Evolutionary conservation across 179 eudicot genomes (phyloP).

Genomic region (Heliamphora pulchella): DNA sequence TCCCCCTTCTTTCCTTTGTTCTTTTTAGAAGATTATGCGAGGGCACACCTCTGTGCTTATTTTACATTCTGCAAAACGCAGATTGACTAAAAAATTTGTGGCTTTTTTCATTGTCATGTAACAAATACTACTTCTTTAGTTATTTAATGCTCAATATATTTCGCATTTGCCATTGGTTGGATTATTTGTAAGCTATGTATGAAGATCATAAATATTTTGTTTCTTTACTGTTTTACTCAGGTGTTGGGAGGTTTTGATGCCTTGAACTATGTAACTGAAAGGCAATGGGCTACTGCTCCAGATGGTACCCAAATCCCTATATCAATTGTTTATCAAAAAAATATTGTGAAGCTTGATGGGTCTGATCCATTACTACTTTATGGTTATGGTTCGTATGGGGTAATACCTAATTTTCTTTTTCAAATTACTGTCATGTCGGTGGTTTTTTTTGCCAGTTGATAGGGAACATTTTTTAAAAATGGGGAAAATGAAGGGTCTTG

Average conservation of each 20-base stretch:
- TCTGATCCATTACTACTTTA: constrained; percentile 70
- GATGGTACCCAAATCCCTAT: constrained; percentile 80
- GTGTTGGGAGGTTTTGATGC: constrained; percentile 89
- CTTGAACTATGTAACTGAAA: constrained; percentile 68
- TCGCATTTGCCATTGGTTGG: background rate
- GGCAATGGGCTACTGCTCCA: constrained; percentile 77
- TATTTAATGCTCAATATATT: background rate
- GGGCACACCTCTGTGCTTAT: background rate
- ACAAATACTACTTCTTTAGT: background rate
- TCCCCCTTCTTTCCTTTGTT: background rate
- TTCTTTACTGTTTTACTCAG: constrained; percentile 34
- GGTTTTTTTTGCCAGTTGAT: background rate
- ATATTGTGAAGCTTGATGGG: constrained; percentile 89
- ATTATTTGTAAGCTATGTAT: background rate
- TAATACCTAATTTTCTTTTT: constrained; percentile 22
- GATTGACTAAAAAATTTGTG: background rate
- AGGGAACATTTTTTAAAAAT: background rate
- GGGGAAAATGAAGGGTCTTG: background rate
- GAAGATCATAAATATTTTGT: background rate
- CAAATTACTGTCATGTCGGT: background rate
- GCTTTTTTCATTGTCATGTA: background rate
- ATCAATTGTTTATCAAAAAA: constrained; percentile 63
- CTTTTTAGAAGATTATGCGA: background rate
- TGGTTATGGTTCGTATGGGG: constrained; percentile 98
- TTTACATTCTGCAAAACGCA: background rate